These are phyloP conservation scores for Trichoderma oligosporum DNA, from an alignment of 2,329 filamentous ascomycete species.

Conservation along the genomic window DNA sequence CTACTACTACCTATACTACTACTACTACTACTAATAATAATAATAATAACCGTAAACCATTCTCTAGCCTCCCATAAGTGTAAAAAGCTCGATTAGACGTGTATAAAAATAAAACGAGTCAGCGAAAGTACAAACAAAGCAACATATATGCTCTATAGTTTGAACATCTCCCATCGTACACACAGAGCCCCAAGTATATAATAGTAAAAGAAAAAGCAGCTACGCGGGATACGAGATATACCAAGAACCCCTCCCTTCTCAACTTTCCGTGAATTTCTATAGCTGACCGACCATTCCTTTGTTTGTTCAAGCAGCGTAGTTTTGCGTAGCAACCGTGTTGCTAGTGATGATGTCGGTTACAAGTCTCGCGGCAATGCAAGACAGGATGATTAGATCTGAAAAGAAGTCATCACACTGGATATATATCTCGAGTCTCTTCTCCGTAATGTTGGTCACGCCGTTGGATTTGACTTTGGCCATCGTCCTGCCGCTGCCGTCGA, in stretches of 20 bases:
- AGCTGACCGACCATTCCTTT: no score
- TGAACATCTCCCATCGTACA: no score
- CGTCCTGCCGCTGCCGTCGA: conserved; percentile 22
- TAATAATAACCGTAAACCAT: background rate
- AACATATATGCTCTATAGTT: background rate
- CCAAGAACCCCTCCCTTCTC: no score
- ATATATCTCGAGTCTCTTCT: conserved; percentile 25
- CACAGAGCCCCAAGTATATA: no score
- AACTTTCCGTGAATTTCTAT: no score
- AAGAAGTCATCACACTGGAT: conserved; percentile 26
- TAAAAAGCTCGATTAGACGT: background rate
- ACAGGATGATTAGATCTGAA: conserved; percentile 24
- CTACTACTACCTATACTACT: no score
- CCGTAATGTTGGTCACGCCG: conserved; percentile 10
- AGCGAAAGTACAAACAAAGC: background rate
- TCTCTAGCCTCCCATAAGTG: background rate
- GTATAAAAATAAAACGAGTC: background rate
- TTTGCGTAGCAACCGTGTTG: background rate
- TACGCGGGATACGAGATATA: no score
- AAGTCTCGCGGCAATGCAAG: background rate
- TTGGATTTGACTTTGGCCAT: conserved; percentile 25
- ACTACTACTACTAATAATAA: no score
- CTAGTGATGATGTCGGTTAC: background rate
- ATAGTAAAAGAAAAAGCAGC: no score
- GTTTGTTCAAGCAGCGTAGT: no score